Base-by-base conservation (phyloP, 345 rosid genomes). In the Hypericum perforatum region DNA sequence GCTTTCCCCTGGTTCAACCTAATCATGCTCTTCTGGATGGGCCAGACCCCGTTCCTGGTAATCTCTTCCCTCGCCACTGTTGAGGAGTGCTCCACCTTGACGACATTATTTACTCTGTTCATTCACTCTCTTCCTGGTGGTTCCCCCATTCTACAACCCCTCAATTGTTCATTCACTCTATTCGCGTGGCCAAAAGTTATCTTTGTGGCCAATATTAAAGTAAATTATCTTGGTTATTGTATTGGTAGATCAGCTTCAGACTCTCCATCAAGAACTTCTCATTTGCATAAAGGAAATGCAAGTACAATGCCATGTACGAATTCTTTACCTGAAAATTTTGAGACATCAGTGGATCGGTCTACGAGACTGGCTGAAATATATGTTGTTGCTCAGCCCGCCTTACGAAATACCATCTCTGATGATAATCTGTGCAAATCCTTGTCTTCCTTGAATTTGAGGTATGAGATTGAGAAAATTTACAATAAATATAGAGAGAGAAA, bases 361-460 rank as follows among this genome's bases (percentile, higher is more conserved):
- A 85, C 85, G 98, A 83, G 96, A 68, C 88, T 88, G 61, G 91
- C 97, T 12, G 98, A 92, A 72, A 83, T 92, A 59, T 84, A 78
- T 67, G 95, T 88, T 72, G 96, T 95, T 13, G 85, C 97, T 60
- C 94, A 92, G 76, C 84, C 78, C 64, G 86, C 97, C 67, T 58
- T 92, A 66, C 65, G 53, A 63, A 73, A 63, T 54, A 83, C 94
- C 68, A 82, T 92, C 55, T 83, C 98, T 40, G 81, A 78, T 80
- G 60, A 75, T 44, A 78, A 74, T 46, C 74, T 92, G 45, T 70
- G 62, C 76, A 81, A 85, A 70, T 73, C 79, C 56, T 80, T 85
- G 68, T 85, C 95, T 41, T 88, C 98, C 64, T 56, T 60, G 89
- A 85, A 56, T 88, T 88, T 44, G 95, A 92, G 98, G 98, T 92